phyloP scores from a whole-genome alignment of 2,329 filamentous ascomycete species.

The Escovopsis sp. region DNA sequence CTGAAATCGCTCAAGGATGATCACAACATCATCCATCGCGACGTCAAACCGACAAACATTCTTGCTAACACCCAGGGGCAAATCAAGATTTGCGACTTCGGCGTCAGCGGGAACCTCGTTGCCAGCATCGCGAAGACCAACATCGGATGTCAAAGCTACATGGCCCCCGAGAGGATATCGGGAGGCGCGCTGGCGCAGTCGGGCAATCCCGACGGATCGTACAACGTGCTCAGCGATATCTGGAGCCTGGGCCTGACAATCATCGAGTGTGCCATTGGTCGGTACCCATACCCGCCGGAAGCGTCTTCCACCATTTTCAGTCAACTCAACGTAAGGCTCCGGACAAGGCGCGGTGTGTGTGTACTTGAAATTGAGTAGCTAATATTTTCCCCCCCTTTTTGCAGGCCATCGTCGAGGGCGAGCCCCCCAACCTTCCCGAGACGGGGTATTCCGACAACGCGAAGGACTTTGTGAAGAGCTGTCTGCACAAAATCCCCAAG shows the following conservation, averaged over 20 bases:
- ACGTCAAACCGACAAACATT: slow-evolving; percentile 99
- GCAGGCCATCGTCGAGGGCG: slow-evolving; percentile 93
- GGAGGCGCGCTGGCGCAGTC: slow-evolving; percentile 65
- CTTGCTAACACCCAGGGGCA: slow-evolving; percentile 79
- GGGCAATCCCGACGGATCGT: slow-evolving; percentile 63
- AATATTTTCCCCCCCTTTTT: slow-evolving; percentile 1
- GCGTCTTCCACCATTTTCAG: slow-evolving; percentile 98
- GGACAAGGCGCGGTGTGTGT: too few species aligned
- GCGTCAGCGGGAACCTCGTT: slow-evolving; percentile 89
- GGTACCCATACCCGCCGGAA: slow-evolving; percentile 92
- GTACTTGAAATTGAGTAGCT: slow-evolving; percentile 1
- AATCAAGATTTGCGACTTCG: slow-evolving; percentile 97
- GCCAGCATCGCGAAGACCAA: slow-evolving; percentile 98
- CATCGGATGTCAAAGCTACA: slow-evolving; percentile 97
- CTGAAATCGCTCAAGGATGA: slow-evolving; percentile 91
- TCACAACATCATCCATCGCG: slow-evolving; percentile 97
- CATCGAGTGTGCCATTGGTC: slow-evolving; percentile 88
- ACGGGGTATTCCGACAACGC: slow-evolving; percentile 67
- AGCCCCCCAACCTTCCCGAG: slow-evolving; percentile 75
- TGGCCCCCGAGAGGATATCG: slow-evolving; percentile 92
- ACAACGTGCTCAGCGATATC: slow-evolving; percentile 95
- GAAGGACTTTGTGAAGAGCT: slow-evolving; percentile 74
- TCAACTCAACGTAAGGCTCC: slow-evolving; percentile 70
- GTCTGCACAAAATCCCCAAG: slow-evolving; percentile 83
- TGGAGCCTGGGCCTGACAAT: slow-evolving; percentile 92